Evolutionary conservation across 306 rosid genomes (phyloP), one percentile per base, ranked within the genome.

Genomic region (Corylus avellana): DNA sequence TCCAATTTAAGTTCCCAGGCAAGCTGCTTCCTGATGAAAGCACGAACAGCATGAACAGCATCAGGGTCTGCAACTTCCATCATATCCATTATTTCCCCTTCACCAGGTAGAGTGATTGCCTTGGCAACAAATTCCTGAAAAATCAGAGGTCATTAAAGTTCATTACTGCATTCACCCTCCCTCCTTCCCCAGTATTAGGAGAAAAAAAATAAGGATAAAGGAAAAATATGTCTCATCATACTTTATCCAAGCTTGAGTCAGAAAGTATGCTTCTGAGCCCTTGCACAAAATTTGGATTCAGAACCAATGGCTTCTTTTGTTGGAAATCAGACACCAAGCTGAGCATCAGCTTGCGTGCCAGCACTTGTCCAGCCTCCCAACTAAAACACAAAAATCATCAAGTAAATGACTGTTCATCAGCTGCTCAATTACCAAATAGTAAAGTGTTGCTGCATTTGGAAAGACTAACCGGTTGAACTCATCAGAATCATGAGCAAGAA

Each of bases 41-140:
- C 61, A 68, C 98, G 97, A 76, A 95, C 97, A 50, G 94, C 84
- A 77, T 93, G 90, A 79, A 93, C 99, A 80, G 99, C 97, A 78
- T 93, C 97, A 37, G 99, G 99, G 87, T 95, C 99, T n/a, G 98
- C 98, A 82, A 96, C 88, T 75, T 82, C 82, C 99, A 96, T 93
- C 92, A 96, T 77, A 82, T 96, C 99, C 99, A 96, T 96, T 90
- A 96, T 91, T 84, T 96, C 99, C 72, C 97, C 98, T 83, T 87
- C 99, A 8, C 99, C 97, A 12, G 99, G 99, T n/a, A 96, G 88
- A 66, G 98, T 91, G 73, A 93, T 83, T n/a, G 98, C 97, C 86
- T 88, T 96, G 2, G 99, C 96, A 73, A 96, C 86, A 80, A 96
- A 96, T 84, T 96, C 99, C 99, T 96, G 77, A 47, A 80, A 46